Percentiles rank a stretch among this genome's conserved stretches.
These are phyloP conservation scores for Delonix regia DNA, from an alignment of 306 rosid species.

Conservation along the genomic window DNA sequence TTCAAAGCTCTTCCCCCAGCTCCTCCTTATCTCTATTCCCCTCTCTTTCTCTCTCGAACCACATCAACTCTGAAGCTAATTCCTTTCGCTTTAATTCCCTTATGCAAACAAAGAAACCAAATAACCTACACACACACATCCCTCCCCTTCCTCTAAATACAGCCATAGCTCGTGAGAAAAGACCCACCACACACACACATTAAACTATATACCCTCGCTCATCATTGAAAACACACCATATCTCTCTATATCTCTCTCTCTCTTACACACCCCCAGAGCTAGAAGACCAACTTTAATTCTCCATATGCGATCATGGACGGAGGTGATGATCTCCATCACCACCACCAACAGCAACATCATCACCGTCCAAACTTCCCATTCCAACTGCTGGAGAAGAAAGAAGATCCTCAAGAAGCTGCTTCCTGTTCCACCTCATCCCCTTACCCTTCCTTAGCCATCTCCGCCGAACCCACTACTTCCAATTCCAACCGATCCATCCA, in stretches of 20 bases:
- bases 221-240: conserved; percentile 4
- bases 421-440: conserved; percentile 59
- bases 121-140: conserved; percentile 6
- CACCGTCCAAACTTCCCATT: conserved; percentile 80
- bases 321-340: conserved; percentile 62
- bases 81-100: not conserved
- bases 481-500: conserved; percentile 28
- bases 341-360: conserved; percentile 50
- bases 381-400: conserved; percentile 78
- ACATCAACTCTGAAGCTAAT: conserved; percentile 39
- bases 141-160: not conserved
- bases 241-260: not conserved
- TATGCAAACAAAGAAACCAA: conserved; percentile 16
- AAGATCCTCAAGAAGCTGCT: conserved; percentile 54
- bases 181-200: conserved; percentile 30
- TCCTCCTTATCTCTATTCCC: conserved; percentile 31
- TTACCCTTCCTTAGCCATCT: conserved; percentile 58
- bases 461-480: conserved; percentile 37
- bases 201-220: conserved; percentile 33
- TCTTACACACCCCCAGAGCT: not conserved
- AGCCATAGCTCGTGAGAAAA: conserved; percentile 17
- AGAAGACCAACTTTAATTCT: not conserved
- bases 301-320: conserved; percentile 55
- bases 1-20: conserved; percentile 62
- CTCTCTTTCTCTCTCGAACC: conserved; percentile 14